Evolutionary conservation across 352 stramenopile genomes (phyloP).

Genomic region (Globisporangium iwayamae): DNA sequence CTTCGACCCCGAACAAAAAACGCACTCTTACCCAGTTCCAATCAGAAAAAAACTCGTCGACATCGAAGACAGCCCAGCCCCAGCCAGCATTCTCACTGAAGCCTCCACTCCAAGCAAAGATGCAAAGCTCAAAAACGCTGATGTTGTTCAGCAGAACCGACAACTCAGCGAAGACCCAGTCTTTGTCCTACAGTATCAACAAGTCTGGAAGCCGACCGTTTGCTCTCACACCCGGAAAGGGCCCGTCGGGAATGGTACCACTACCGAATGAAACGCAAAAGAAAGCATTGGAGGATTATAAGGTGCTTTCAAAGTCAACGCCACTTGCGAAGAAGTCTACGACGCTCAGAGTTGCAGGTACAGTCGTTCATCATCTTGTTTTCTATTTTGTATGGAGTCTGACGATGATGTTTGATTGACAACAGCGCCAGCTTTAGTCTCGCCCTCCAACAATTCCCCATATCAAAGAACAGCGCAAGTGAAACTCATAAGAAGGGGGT

Average conservation of each 20-base stretch:
- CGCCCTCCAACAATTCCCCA: neutral
- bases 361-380: neutral
- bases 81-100: neutral
- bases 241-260: neutral
- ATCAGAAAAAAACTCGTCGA: constrained; percentile 1
- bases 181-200: neutral
- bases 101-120: constrained; percentile 1
- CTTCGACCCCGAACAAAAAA: constrained; percentile 6
- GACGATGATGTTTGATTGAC: neutral
- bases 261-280: neutral
- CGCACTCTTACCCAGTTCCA: constrained; percentile 16
- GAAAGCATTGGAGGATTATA: neutral
- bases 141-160: neutral
- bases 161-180: neutral
- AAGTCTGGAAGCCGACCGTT: neutral
- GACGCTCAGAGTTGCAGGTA: neutral
- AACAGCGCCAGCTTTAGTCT: neutral
- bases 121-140: neutral
- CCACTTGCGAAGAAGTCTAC: neutral
- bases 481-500: neutral
- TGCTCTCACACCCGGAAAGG: neutral
- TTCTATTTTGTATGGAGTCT: neutral
- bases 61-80: neutral
- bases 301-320: neutral
- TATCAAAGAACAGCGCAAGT: neutral